Evolutionary conservation across 208 protist genomes (phyloP), one percentile per base, ranked within the genome.

Genomic region (Blechomonas ayalai): DNA sequence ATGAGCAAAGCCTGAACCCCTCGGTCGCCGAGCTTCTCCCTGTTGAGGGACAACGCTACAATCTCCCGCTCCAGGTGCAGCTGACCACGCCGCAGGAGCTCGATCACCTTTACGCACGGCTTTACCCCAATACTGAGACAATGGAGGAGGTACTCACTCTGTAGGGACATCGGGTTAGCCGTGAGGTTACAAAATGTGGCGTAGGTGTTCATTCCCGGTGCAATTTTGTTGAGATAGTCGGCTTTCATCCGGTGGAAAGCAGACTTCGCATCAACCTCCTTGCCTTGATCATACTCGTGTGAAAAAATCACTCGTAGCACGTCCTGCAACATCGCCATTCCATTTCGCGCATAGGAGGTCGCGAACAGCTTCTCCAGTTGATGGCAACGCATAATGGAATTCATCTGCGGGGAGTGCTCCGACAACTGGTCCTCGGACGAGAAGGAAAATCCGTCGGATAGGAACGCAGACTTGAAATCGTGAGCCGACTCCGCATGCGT

Each of bases 131-230:
- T 44, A 3, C 36, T 33, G 4, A 85, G 48, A 42, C 83, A 89
- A 35, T 70, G 60, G 24, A 58, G 34, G 9, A 92, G 42, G 61
- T 92, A 89, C 4, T 60, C 63, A 31, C 59, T 76, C 20, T 66
- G 63, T 25, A 92, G 49, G 48, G 69, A 57, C 10, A 59, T 51
- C 2, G 48, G 34, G 36, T 80, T 59, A 2, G 29, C 47, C 13
- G 42, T 65, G 16, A 38, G 23, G 3, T 27, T 18, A 9, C 35
- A 42, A 29, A 80, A 35, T 16, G 50, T 35, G 6, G 70, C 63
- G 56, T 69, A 71, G 47, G 42, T 62, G 37, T 63, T 34, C 28
- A 83, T 24, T 26, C 15, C 39, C 8, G 67, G 46, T 18, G 55
- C 29, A 9, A 82, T 27, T 12, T 59, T 48, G 19, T 39, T 45